Percentiles rank a stretch among this genome's conserved stretches.
These are phyloP conservation scores for Stemphylium vesicarium DNA, from an alignment of 2,329 filamentous ascomycete species.

Conservation along the genomic window DNA sequence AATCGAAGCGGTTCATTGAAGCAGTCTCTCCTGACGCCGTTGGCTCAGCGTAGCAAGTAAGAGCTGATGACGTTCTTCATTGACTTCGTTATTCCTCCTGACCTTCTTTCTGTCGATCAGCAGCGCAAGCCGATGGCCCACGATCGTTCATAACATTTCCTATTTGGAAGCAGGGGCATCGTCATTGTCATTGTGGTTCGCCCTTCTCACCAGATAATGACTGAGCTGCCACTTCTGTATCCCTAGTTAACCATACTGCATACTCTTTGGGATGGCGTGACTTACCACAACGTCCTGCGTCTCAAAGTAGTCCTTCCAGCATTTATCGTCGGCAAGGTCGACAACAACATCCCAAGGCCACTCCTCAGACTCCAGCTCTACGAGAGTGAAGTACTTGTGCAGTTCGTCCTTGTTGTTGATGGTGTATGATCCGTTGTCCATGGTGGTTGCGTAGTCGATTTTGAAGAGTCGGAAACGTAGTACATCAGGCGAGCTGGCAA, in stretches of 20 bases:
- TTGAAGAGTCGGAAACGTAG: conserved; percentile 24
- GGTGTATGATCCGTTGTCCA: conserved; percentile 3
- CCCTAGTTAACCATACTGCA: too few species aligned
- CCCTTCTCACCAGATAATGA: conserved; percentile 15
- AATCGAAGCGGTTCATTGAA: not conserved
- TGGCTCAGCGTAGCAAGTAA: not conserved
- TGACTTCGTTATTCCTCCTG: not conserved
- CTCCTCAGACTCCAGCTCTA: conserved; percentile 23
- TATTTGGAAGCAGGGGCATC: not conserved
- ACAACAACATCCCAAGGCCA: conserved; percentile 29
- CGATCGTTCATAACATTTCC: not conserved
- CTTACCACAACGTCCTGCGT: conserved; percentile 17
- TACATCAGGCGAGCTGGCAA: conserved; percentile 17
- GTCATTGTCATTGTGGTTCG: not conserved
- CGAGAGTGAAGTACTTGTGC: conserved; percentile 18
- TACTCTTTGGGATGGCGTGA: not conserved
- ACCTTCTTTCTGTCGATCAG: not conserved
- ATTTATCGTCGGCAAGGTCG: conserved; percentile 15
- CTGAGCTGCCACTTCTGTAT: conserved; percentile 24
- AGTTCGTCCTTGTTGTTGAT: conserved; percentile 13
- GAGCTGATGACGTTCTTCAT: not conserved
- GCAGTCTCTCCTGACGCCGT: not conserved
- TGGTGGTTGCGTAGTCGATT: conserved; percentile 15
- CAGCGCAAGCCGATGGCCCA: not conserved
- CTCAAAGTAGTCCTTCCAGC: conserved; percentile 24